Conservation (phyloP, 2,329 filamentous ascomycete species). For the Chaetomiaceae sp. region DNA sequence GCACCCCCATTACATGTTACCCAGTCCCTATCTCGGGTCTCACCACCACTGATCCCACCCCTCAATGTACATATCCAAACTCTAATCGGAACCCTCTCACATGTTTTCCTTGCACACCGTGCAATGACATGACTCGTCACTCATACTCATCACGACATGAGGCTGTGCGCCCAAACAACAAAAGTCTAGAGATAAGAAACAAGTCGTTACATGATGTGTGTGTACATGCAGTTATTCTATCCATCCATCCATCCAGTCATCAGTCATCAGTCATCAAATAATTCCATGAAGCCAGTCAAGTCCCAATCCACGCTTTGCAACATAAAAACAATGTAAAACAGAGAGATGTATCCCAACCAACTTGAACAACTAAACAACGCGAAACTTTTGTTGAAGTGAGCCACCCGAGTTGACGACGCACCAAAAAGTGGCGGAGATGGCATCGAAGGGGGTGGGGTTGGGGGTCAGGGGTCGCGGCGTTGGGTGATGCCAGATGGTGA, state of each 20-base stretch:
- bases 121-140: slow-evolving; percentile 8
- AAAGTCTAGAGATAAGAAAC: slow-evolving; percentile 3
- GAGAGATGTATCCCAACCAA: too few relatives aligned
- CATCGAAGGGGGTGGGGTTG: not conserved
- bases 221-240: slow-evolving; percentile 3
- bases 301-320: not conserved
- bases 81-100: not conserved
- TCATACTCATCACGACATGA: slow-evolving; percentile 9
- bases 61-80: not conserved
- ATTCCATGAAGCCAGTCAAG: not conserved
- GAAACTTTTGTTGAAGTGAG: too few relatives aligned
- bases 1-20: not conserved
- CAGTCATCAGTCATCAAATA: not conserved
- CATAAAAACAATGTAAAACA: too few relatives aligned
- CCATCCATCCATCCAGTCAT: not conserved
- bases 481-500: not conserved
- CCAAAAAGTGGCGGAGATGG: too few relatives aligned
- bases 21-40: not conserved
- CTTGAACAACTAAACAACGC: too few relatives aligned
- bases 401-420: not conserved
- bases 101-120: not conserved
- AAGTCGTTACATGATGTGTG: slow-evolving; percentile 5
- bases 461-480: not conserved
- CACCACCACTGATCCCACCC: not conserved
- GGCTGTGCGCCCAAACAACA: slow-evolving; percentile 7